Base-by-base conservation (phyloP, 2,329 filamentous ascomycete genomes). In the Fusarium pseudograminearum region DNA sequence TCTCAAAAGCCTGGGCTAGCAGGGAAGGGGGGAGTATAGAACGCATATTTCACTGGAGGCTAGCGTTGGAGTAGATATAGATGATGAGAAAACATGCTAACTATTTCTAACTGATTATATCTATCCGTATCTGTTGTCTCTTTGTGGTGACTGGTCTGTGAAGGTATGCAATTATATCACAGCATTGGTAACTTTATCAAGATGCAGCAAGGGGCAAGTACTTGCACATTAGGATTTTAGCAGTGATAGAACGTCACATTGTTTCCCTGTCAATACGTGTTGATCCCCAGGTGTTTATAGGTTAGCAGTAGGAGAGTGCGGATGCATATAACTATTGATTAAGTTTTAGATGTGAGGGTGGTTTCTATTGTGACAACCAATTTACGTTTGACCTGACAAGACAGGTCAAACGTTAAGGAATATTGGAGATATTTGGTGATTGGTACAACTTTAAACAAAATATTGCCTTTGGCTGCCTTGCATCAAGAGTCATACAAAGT, bases 41-140 rank as follows among this genome's bases (percentile, higher is more conserved):
- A 41, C 22, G 36, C 15, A 46, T 50, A 40, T 41, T 36, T 58
- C 22, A 41, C n/a, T 26, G 44, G 51, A 22, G 30, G 28, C 30
- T 36, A 51, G 60, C 20, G 33, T 40, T 51, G 51, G 38, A 45
- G 61, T 65, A 65, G 52, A 64, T 58, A 64, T 65, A 65, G 60
- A 64, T 50, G 44, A 44, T 24, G 31, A 58, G 59, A 45, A 57
- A 41, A 45, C 36, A 40, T 45, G 28, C 38, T 36, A 40, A 57
- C 38, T 28, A 44, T 18, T 28, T 44, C 41, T 24, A 24, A 16
- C 41, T 44, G 15, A 26, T 12, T 10, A 24, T 42, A 7, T 42
- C 22, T 6, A 26, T 22, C 14, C 7, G 14, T 22, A 18, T 22
- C 14, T 8, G 14, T 24, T 26, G 15, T 18, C 15, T 24, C 7